A percentile compares a stretch with the other conserved stretches of the same genome.
These are phyloP conservation scores for Pleurotus cornucopiae DNA, from an alignment of 768 basidiomycete species.

Conservation along the genomic window DNA sequence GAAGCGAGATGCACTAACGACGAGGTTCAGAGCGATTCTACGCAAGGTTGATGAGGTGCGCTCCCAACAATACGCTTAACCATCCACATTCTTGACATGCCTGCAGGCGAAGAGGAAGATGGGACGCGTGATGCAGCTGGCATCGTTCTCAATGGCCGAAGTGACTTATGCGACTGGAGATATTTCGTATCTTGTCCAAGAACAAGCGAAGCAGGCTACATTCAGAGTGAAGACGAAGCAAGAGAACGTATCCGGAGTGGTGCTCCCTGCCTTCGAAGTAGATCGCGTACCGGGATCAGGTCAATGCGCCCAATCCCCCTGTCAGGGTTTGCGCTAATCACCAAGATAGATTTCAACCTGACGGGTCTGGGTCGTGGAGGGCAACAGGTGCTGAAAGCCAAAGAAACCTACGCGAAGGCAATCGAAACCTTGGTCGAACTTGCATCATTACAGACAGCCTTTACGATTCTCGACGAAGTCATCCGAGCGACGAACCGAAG, in stretches of 20 bases:
- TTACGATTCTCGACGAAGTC: constrained; percentile 97
- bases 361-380: constrained; percentile 97
- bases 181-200: constrained; percentile 96
- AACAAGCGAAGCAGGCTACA: constrained; percentile 85
- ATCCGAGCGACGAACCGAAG: constrained; percentile 98
- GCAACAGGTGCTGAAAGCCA: constrained; percentile 91
- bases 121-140: constrained; percentile 98
- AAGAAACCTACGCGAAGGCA: constrained; percentile 97
- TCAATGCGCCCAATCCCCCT: constrained; percentile 21
- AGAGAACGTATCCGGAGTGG: constrained; percentile 97
- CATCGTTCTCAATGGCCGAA: constrained; percentile 98
- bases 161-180: constrained; percentile 98
- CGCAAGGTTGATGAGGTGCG: constrained; percentile 95
- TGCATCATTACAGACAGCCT: constrained; percentile 95
- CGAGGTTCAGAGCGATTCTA: constrained; percentile 90
- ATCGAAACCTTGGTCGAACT: constrained; percentile 96
- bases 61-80: neutral
- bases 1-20: constrained; percentile 96
- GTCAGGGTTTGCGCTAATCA: neutral
- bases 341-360: constrained; percentile 79
- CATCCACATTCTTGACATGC: neutral
- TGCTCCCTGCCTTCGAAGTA: constrained; percentile 92
- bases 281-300: constrained; percentile 84
- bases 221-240: constrained; percentile 94
- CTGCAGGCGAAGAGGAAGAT: constrained; percentile 94